A percentile compares a stretch with the other conserved stretches of the same genome.
Conservation (phyloP, 2,329 filamentous ascomycete species). For the Harringtonia lauricola region DNA sequence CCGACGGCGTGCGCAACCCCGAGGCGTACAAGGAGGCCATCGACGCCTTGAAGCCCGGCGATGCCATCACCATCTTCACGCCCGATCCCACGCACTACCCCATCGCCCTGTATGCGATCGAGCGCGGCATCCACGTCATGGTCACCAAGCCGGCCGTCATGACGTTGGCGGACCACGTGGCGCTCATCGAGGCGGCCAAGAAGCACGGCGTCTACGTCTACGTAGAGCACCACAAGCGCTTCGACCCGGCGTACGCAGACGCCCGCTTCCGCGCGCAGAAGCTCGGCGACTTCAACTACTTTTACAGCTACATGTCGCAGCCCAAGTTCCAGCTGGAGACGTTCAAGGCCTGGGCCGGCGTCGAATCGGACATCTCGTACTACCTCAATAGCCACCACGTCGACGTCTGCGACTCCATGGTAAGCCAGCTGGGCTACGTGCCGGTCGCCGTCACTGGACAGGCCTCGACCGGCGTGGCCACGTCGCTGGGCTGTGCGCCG, state of each 20-base stretch:
- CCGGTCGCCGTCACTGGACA: constrained; percentile 72
- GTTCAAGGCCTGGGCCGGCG: constrained; percentile 88
- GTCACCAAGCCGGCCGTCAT: constrained; percentile 93
- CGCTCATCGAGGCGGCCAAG: constrained; percentile 60
- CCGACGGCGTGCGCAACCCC: constrained; percentile 60
- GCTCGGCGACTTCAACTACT: constrained; percentile 95
- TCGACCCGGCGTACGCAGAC: constrained; percentile 85
- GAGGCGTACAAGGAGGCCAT: constrained; percentile 85
- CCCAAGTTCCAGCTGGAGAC: constrained; percentile 86
- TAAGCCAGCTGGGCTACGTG: constrained; percentile 57
- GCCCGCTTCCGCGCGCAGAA: constrained; percentile 65
- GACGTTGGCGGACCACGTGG: constrained; percentile 66
- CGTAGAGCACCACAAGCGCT: constrained; percentile 95
- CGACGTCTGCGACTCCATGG: constrained; percentile 88
- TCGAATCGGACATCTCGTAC: constrained; percentile 88
- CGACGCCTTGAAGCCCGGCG: constrained; percentile 67
- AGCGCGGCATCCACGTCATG: constrained; percentile 78
- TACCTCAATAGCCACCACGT: constrained; percentile 94
- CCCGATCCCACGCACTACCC: constrained; percentile 88
- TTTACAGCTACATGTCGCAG: constrained; percentile 94
- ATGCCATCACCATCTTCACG: constrained; percentile 93
- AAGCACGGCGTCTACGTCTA: constrained; percentile 79
- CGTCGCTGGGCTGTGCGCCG: constrained; percentile 63
- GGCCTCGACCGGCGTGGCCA: constrained; percentile 68
- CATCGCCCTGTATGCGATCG: constrained; percentile 85